A percentile compares a stretch with the other conserved stretches of the same genome.
Conservation (phyloP, 345 rosid species). For the Ceriops zippeliana region DNA sequence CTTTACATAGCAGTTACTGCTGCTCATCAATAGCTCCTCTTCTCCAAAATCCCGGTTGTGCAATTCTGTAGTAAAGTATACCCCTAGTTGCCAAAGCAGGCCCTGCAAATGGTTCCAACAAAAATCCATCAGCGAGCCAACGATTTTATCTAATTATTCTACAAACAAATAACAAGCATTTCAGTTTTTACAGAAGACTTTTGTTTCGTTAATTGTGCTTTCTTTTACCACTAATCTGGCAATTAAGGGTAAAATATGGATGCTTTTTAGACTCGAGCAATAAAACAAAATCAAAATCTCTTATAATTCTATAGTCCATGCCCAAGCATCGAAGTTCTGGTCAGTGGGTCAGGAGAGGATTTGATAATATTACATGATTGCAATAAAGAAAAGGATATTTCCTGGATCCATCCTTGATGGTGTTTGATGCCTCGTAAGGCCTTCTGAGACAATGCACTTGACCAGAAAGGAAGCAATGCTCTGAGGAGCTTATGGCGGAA, state of each 20-base stretch:
- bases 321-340: too few species aligned
- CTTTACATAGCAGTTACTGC: conserved; percentile 30
- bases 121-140: neutral
- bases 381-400: conserved; percentile 81
- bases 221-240: too few species aligned
- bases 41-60: conserved; percentile 65
- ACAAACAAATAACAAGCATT: too few species aligned
- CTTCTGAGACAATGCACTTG: conserved; percentile 77
- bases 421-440: conserved; percentile 60
- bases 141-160: too few species aligned
- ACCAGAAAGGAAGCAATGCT: conserved; percentile 97
- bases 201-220: too few species aligned
- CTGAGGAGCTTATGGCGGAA: conserved; percentile 82
- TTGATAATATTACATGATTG: conserved; percentile 62
- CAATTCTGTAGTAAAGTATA: conserved; percentile 86
- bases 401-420: conserved; percentile 81
- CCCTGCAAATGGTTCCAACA: conserved; percentile 51
- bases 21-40: conserved; percentile 49
- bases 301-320: too few species aligned
- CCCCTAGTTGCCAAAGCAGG: conserved; percentile 99
- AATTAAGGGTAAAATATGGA: too few species aligned
- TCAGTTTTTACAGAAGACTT: too few species aligned
- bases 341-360: neutral
- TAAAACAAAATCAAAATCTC: too few species aligned
- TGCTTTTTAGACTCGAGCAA: too few species aligned